Evolutionary conservation across 192 early-diverging fungal species (phyloP), one percentile per base, ranked within the genome.

Genomic region (Fimicolochytrium jonesii): DNA sequence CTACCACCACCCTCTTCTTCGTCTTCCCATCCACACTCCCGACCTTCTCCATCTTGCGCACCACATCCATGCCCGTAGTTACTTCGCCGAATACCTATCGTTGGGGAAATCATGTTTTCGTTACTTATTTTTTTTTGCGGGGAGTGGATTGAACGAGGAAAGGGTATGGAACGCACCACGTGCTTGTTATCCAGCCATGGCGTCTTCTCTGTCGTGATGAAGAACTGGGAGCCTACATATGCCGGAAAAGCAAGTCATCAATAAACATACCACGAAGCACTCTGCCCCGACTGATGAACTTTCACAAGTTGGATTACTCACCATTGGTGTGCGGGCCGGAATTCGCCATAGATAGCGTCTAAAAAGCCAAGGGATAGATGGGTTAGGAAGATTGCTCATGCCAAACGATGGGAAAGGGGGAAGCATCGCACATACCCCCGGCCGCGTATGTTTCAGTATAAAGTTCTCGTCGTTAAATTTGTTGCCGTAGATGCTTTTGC

Each of bases 151-250:
- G n/a, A n/a, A n/a, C n/a, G 36, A 39, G 17, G 37, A 39, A 39
- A 39, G 37, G 37, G 37, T 17, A 39, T 49, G 34, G 86, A 86
- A 69, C 90, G 85, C 39, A 95, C 92, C 33, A 88, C 87, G 76
- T 93, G 91, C 76, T 90, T 91, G 65, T 82, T 79, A 77, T 93
- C 92, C 53, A 93, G 81, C 90, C 91, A 93, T n/a, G 73, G 23
- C 44, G 89, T 91, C 70, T 85, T 78, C 46, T 84, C 86, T 22
- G 86, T 86, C 55, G 88, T 91, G 67, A 95, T 87, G 77, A 95
- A 93, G 82, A 95, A 93, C 73, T 93, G 91, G 18, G 88, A 91
- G n/a, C 30, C 89, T n/a, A 49, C 10, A 50, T 85, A 13, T 22
- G 48, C 13, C 48, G 28, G n/a, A n/a, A n/a, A n/a, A n/a, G n/a